Evolutionary conservation across 2,329 filamentous ascomycete genomes (phyloP).

Genomic region (Penicillium sp.): DNA sequence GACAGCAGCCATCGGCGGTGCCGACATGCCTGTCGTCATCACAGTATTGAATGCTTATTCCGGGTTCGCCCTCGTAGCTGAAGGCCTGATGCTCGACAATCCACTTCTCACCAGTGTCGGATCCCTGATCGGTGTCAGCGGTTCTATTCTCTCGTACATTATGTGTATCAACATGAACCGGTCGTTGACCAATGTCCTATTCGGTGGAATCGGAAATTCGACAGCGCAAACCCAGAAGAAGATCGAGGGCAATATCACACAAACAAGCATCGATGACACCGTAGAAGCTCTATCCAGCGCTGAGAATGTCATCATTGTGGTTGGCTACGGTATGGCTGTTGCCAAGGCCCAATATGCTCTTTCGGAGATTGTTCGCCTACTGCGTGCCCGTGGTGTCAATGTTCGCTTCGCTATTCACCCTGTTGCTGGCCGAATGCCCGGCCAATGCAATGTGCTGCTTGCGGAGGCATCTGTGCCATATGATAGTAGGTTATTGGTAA

Average conservation of each 20-base stretch:
- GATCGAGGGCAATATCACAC: conserved; percentile 75
- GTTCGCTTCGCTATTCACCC: conserved; percentile 90
- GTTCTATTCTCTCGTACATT: conserved; percentile 84
- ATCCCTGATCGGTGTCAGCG: conserved; percentile 81
- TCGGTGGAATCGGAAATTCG: conserved; percentile 72
- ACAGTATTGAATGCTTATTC: conserved; percentile 89
- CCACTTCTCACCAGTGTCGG: conserved; percentile 80
- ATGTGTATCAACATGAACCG: conserved; percentile 90
- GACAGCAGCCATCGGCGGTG: conserved; percentile 84
- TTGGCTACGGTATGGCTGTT: conserved; percentile 92
- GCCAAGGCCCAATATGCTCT: conserved; percentile 92
- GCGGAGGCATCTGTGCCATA: conserved; percentile 87
- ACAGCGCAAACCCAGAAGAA: conserved; percentile 63
- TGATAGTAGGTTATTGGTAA: conserved; percentile 56
- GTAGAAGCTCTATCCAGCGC: conserved; percentile 72
- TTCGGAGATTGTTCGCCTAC: conserved; percentile 71
- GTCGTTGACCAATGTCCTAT: conserved; percentile 82
- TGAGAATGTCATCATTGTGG: conserved; percentile 83
- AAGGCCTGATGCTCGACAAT: conserved; percentile 90
- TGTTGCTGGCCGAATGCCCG: conserved; percentile 87
- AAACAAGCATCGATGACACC: conserved; percentile 76
- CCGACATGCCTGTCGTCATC: conserved; percentile 90
- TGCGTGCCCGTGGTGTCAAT: conserved; percentile 72
- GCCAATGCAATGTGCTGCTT: conserved; percentile 86
- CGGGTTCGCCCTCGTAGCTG: conserved; percentile 83